Evolutionary conservation across 1,284 basidiomycete genomes (phyloP).

Genomic region (Microbotryum scabiosae): DNA sequence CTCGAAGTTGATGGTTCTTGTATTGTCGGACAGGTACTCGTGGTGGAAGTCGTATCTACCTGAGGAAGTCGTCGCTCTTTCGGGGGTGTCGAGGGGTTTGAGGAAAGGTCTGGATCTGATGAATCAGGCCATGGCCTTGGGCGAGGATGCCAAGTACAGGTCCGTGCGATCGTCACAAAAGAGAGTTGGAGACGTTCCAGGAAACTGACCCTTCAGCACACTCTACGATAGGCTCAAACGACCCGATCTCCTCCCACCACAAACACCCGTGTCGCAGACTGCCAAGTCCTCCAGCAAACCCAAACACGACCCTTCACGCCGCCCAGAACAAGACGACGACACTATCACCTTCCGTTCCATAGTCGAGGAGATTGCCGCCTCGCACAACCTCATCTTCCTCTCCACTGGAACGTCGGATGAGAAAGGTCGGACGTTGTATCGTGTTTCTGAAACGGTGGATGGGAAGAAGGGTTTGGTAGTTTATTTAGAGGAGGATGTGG

Average conservation of each 20-base stretch:
- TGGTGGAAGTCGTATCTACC: conserved; percentile 74
- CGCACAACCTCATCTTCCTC: conserved; percentile 78
- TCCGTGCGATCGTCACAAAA: neutral
- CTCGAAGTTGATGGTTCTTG: too few relatives aligned
- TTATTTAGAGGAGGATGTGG: conserved; percentile 72
- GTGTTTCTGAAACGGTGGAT: conserved; percentile 64
- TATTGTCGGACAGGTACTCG: conserved; percentile 42
- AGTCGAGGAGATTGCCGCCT: conserved; percentile 75
- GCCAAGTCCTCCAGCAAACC: conserved; percentile 15
- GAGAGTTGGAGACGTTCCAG: too few relatives aligned
- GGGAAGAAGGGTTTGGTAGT: conserved; percentile 75
- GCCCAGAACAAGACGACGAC: conserved; percentile 29
- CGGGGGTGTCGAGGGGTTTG: conserved; percentile 67
- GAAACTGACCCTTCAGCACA: neutral
- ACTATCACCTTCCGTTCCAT: conserved; percentile 79
- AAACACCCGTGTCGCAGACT: conserved; percentile 49
- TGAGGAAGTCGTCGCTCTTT: conserved; percentile 54
- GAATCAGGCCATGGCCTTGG: conserved; percentile 80
- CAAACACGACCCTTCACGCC: neutral
- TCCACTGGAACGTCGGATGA: conserved; percentile 74
- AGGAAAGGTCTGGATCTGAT: conserved; percentile 78
- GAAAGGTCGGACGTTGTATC: conserved; percentile 71
- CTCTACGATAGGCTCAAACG: conserved; percentile 19
- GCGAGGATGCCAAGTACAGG: conserved; percentile 40
- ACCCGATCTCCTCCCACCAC: conserved; percentile 45